Evolutionary conservation across 345 rosid species (phyloP).

Genomic region (Microcos paniculata): DNA sequence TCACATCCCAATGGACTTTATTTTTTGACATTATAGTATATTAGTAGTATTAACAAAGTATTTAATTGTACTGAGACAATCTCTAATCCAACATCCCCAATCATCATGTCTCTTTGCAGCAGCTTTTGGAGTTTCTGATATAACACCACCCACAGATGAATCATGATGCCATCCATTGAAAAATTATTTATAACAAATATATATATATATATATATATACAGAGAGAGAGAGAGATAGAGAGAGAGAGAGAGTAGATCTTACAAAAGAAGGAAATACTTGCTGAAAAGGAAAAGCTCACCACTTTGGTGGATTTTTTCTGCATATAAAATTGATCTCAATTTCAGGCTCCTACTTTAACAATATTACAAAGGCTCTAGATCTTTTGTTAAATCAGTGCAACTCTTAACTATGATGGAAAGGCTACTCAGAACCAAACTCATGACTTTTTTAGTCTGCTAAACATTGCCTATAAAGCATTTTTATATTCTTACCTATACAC

Average conservation of each 20-base stretch:
- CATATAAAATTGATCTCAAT: constrained; percentile 4
- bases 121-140: constrained; percentile 59
- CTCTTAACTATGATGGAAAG: background rate
- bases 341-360: constrained; percentile 11
- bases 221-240: too few species aligned
- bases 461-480: background rate
- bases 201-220: background rate
- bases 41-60: background rate
- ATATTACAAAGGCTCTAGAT: background rate
- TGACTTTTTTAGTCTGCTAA: background rate
- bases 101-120: constrained; percentile 53
- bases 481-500: background rate
- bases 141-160: constrained; percentile 48
- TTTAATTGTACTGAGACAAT: constrained; percentile 15
- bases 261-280: background rate
- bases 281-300: constrained; percentile 6
- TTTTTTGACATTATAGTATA: too few species aligned
- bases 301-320: background rate
- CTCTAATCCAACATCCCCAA: constrained; percentile 40
- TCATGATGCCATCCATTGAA: constrained; percentile 49
- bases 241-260: background rate
- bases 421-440: background rate
- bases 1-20: background rate
- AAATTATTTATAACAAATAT: constrained; percentile 24
- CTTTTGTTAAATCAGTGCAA: background rate